Base-by-base conservation (phyloP, 768 basidiomycete genomes). In the Kwoniella sp. region DNA sequence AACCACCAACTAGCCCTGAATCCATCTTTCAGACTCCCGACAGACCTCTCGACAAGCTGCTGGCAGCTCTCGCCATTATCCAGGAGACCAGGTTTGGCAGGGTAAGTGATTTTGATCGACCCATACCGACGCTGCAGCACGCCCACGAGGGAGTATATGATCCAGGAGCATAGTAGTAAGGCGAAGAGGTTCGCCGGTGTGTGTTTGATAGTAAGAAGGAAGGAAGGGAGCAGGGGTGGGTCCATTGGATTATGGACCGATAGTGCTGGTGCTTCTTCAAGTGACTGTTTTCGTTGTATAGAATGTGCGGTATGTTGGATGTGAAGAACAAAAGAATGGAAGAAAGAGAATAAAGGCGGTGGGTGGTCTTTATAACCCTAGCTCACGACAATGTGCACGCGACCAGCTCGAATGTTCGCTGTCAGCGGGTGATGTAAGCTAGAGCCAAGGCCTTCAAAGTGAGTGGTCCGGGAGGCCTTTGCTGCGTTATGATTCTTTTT, bases 1-100 rank as follows among this genome's bases (percentile, higher is more conserved):
- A 76, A 58, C 76, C 76, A 78, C 76, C 76, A 78, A 55, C 55
- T 66, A 30, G 75, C 66, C 26, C 55, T 61, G 51, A 69, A 73
- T 12, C 68, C 68, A 5, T 59, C 48, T 47, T 63, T 48, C 37
- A 70, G 54, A 53, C 68, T 70, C 41, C 50, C 48, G 55, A 64
- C 65, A 26, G 41, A 60, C 34, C 47, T 41, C 8, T 41, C 25
- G 1, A 70, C 58, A 9, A 62, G 2, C 13, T 52, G 22, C 22
- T 30, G 28, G 15, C 50, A 30, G 47, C 3, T 63, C 22, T 62
- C 55, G 8, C 61, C 55, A 31, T 67, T 58, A 20, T 38, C 20
- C 13, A 58, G 28, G 17, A 20, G 2, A 2, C 17, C 25, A 12
- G 60, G 47, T 15, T 17, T 41, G 28, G 53, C 28, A 11, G 66